Conservation (phyloP, 23 red algal genomes). For the Gracilaria caudata region DNA sequence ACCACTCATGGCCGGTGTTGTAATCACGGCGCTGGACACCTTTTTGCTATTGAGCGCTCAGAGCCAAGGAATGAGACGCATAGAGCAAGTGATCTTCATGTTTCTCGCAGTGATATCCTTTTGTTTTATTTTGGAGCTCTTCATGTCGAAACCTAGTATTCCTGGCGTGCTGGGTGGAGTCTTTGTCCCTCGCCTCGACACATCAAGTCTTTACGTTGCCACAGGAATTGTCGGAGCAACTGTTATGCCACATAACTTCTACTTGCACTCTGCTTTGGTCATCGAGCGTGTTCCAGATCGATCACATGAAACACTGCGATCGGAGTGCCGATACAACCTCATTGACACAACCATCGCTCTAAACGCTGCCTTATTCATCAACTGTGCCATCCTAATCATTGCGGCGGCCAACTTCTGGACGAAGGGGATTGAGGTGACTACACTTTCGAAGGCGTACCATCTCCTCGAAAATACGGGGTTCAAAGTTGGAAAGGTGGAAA, state of each 20-base stretch:
- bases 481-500: slow-evolving; percentile 57
- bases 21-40: slow-evolving; percentile 82
- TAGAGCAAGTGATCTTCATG: slow-evolving; percentile 85
- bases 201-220: slow-evolving; percentile 71
- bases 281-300: slow-evolving; percentile 80
- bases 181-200: slow-evolving; percentile 72
- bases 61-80: slow-evolving; percentile 75
- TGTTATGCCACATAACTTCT: slow-evolving; percentile 99
- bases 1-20: slow-evolving; percentile 79
- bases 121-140: slow-evolving; percentile 91
- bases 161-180: slow-evolving; percentile 51
- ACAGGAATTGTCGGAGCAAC: slow-evolving; percentile 92
- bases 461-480: slow-evolving; percentile 82
- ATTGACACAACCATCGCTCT: slow-evolving; percentile 78
- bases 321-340: slow-evolving; percentile 84
- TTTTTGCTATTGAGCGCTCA: slow-evolving; percentile 85
- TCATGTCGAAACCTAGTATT: slow-evolving; percentile 67
- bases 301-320: slow-evolving; percentile 43
- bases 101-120: slow-evolving; percentile 78
- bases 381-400: slow-evolving; percentile 75
- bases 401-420: slow-evolving; percentile 75
- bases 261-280: slow-evolving; percentile 94
- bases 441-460: slow-evolving; percentile 91
- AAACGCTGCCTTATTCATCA: slow-evolving; percentile 76
- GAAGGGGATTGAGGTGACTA: slow-evolving; percentile 76